Evolutionary conservation across 2,329 filamentous ascomycete species (phyloP).

Genomic region (Phaeosphaeriaceae sp.): DNA sequence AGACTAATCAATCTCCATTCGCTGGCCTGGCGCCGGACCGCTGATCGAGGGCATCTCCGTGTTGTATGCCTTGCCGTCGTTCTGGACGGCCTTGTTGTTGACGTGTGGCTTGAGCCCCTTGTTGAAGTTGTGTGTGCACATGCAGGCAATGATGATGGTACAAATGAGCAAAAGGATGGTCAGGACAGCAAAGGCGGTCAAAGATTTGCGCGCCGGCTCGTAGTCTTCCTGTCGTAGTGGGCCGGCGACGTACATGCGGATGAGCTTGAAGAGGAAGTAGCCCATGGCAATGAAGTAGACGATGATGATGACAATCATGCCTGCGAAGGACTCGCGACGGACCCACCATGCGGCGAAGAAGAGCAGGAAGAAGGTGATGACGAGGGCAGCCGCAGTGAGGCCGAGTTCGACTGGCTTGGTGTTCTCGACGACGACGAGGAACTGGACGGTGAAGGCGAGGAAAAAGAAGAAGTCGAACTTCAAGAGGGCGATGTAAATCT

Average conservation of each 20-base stretch:
- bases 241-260: slow-evolving; percentile 80
- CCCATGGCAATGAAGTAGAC: slow-evolving; percentile 88
- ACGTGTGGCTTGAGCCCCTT: slow-evolving; percentile 89
- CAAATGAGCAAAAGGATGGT: slow-evolving; percentile 87
- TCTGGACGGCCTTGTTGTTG: slow-evolving; percentile 61
- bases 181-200: slow-evolving; percentile 93
- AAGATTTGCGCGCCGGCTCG: slow-evolving; percentile 77
- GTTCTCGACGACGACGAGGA: slow-evolving; percentile 84
- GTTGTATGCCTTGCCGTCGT: slow-evolving; percentile 57
- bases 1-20: slow-evolving; percentile 51
- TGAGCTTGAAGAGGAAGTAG: slow-evolving; percentile 98
- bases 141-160: slow-evolving; percentile 84
- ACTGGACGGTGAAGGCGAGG: slow-evolving; percentile 97
- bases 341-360: slow-evolving; percentile 85
- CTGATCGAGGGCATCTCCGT: slow-evolving; percentile 58
- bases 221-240: slow-evolving; percentile 68
- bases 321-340: slow-evolving; percentile 77
- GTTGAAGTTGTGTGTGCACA: slow-evolving; percentile 91
- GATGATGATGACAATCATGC: slow-evolving; percentile 79
- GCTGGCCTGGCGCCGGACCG: slow-evolving; percentile 51
- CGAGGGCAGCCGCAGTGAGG: slow-evolving; percentile 87
- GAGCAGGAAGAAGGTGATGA: slow-evolving; percentile 88
- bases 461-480: slow-evolving; percentile 99
- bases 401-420: slow-evolving; percentile 76
- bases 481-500: slow-evolving; percentile 97